These are phyloP conservation scores for Blastobotrys mokoenaii DNA, from an alignment of 805 yeast species.

Conservation along the genomic window DNA sequence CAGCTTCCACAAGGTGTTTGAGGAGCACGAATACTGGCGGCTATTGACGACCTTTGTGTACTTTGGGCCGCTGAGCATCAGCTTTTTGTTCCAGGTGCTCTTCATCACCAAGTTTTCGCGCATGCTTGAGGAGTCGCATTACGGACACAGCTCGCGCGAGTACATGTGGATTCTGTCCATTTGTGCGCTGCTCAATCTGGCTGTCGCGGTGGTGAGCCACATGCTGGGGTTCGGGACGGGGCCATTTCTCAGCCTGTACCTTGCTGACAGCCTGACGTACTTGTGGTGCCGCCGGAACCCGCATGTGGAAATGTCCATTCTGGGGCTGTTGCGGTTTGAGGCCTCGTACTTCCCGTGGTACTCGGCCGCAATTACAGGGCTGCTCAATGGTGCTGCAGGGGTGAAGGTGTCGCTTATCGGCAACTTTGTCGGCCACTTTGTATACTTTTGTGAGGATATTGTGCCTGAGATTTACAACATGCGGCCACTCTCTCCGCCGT, in stretches of 20 bases:
- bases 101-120: constrained; percentile 33
- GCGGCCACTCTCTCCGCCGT: constrained; percentile 35
- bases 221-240: not conserved
- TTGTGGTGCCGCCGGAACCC: constrained; percentile 43
- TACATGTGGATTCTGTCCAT: constrained; percentile 32
- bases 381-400: constrained; percentile 9
- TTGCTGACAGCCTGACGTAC: constrained; percentile 33
- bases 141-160: constrained; percentile 26
- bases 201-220: constrained; percentile 20
- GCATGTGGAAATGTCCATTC: constrained; percentile 31
- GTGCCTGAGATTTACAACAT: constrained; percentile 31
- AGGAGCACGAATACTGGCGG: constrained; percentile 30
- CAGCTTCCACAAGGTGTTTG: constrained; percentile 30
- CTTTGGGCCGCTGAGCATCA: constrained; percentile 35
- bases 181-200: constrained; percentile 26
- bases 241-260: constrained; percentile 32
- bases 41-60: constrained; percentile 35
- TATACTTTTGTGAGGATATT: constrained; percentile 34
- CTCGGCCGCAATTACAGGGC: constrained; percentile 23
- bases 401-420: constrained; percentile 28
- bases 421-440: constrained; percentile 36
- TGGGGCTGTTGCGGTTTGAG: constrained; percentile 35
- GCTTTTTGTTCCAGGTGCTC: constrained; percentile 28
- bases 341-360: constrained; percentile 40
- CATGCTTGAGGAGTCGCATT: constrained; percentile 32